phyloP scores from a whole-genome alignment of 306 rosid species.

The Sicyos baderoa region DNA sequence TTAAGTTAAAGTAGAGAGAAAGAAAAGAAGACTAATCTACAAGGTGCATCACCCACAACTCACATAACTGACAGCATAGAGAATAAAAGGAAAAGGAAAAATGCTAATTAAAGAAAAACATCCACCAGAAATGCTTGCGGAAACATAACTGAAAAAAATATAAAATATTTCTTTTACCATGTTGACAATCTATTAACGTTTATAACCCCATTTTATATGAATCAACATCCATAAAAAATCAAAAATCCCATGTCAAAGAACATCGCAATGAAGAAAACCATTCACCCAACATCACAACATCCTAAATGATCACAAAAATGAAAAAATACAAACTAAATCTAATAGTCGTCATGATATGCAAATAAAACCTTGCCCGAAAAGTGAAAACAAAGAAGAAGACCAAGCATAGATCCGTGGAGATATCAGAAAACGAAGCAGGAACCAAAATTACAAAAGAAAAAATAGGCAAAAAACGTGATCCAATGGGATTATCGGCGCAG shows the following conservation, averaged over 20 bases:
- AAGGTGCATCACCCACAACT: background rate
- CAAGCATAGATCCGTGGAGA: slow-evolving; percentile 1
- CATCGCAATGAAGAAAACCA: background rate
- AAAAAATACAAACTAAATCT: background rate
- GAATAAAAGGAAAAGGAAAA: background rate
- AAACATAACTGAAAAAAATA: background rate
- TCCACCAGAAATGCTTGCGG: background rate
- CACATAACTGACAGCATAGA: background rate
- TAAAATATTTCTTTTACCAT: background rate
- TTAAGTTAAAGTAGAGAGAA: background rate
- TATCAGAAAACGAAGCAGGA: background rate
- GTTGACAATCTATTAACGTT: background rate
- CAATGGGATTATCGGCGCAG: background rate
- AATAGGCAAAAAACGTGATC: background rate
- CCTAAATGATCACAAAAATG: background rate
- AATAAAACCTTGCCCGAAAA: slow-evolving; percentile 3
- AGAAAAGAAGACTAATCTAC: background rate
- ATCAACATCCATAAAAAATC: background rate
- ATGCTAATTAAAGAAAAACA: background rate
- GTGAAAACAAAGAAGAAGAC: slow-evolving; percentile 6
- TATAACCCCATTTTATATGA: background rate
- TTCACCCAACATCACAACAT: background rate
- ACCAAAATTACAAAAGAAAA: background rate
- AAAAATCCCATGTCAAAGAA: background rate
- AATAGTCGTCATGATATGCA: background rate